Evolutionary conservation across 202 grass and related monocot species (phyloP).

Genomic region (Schoenoplectus tabernaemontani): DNA sequence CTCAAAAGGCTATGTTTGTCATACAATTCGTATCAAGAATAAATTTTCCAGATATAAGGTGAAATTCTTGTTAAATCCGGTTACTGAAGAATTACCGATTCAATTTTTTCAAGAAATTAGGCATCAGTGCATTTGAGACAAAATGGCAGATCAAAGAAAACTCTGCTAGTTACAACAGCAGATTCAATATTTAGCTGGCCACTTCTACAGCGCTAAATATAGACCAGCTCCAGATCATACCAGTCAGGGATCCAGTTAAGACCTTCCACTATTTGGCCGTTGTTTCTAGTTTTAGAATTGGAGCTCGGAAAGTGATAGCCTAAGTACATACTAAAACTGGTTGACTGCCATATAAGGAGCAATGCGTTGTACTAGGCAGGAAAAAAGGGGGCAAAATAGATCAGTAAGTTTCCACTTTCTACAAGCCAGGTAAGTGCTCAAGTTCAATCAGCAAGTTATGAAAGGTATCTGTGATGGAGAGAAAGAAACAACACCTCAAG

Average conservation of each 20-base stretch:
- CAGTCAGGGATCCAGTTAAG: background rate
- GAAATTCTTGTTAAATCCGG: background rate
- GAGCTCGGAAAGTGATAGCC: background rate
- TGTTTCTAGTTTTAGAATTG: background rate
- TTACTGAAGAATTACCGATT: background rate
- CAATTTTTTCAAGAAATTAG: background rate
- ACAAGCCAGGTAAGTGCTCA: background rate
- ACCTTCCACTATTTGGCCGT: background rate
- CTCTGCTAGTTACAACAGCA: background rate
- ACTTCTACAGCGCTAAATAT: background rate
- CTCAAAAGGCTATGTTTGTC: background rate
- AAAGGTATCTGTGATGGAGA: background rate
- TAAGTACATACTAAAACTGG: background rate
- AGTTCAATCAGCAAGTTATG: background rate
- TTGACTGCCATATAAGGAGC: background rate
- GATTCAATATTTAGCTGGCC: background rate
- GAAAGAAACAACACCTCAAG: constrained; percentile 45
- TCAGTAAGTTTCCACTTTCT: background rate
- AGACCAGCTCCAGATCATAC: background rate
- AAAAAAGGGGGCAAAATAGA: background rate
- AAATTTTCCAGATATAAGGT: background rate
- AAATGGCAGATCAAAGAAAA: background rate
- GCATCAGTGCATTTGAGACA: background rate
- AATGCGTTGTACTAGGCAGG: background rate
- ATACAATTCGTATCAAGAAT: background rate